Conservation (phyloP, 192 early-diverging fungal genomes). For the Dimargaris cristalligena region DNA sequence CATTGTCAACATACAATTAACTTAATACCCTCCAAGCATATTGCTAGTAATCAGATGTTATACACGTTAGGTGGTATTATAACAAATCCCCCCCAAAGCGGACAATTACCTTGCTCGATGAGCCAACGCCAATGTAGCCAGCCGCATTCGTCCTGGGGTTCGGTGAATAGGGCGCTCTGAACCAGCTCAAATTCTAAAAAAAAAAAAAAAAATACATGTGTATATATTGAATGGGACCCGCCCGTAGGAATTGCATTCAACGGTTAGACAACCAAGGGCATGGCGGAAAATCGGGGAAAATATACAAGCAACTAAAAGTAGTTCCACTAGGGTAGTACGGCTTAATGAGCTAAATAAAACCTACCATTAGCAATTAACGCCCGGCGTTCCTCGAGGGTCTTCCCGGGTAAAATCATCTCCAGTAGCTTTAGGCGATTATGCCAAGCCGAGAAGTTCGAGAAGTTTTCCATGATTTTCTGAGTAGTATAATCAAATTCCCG, state of each 20-base stretch:
- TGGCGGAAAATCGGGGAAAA: too few relatives aligned
- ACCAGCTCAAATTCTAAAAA: slow-evolving; percentile 72
- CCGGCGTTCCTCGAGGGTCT: slow-evolving; percentile 7
- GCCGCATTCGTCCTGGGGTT: slow-evolving; percentile 73
- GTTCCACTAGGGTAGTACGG: too few relatives aligned
- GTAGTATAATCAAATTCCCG: slow-evolving; percentile 80
- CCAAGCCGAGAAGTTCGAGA: slow-evolving; percentile 98
- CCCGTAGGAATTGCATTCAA: too few relatives aligned
- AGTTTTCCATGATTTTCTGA: slow-evolving; percentile 77
- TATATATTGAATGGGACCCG: too few relatives aligned
- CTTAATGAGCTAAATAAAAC: too few relatives aligned
- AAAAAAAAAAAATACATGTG: too few relatives aligned
- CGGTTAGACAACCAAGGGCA: too few relatives aligned
- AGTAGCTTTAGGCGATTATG: slow-evolving; percentile 82
- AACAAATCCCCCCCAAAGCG: background rate
- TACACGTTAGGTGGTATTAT: background rate
- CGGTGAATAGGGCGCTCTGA: slow-evolving; percentile 67
- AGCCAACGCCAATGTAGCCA: slow-evolving; percentile 83
- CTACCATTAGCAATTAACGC: slow-evolving; percentile 8
- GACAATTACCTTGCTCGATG: slow-evolving; percentile 21
- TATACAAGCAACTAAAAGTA: too few relatives aligned
- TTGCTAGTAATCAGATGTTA: background rate
- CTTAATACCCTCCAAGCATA: background rate
- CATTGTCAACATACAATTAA: background rate
- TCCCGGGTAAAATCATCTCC: slow-evolving; percentile 12